Evolutionary conservation across 345 rosid species (phyloP).

Genomic region (Sonneratia caseolaris): DNA sequence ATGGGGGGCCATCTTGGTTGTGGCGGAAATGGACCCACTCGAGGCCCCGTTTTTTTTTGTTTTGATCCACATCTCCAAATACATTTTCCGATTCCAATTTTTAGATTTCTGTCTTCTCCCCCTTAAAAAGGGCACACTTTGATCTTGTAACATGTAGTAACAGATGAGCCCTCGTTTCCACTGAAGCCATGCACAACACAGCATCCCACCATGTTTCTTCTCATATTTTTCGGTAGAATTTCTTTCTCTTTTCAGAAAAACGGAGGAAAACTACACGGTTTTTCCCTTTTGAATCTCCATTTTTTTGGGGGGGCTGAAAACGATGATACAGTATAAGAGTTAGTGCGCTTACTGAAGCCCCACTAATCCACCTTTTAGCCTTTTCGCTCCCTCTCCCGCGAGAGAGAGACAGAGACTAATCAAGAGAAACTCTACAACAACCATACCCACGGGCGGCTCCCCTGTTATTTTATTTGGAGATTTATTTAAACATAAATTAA

Average conservation of each 20-base stretch:
- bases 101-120: not conserved
- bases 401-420: not conserved
- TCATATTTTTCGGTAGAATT: no score
- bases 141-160: not conserved
- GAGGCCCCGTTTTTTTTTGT: not conserved
- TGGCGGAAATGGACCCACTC: constrained; percentile 27
- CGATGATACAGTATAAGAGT: not conserved
- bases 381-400: not conserved
- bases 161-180: not conserved
- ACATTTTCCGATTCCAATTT: not conserved
- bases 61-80: not conserved
- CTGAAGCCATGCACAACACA: no score
- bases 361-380: not conserved
- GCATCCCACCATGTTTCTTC: no score
- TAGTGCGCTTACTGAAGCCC: not conserved
- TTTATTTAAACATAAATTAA: no score
- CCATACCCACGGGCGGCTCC: not conserved
- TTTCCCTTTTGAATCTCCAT: no score
- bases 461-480: no score
- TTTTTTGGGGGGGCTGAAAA: not conserved
- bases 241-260: no score
- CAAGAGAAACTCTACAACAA: not conserved
- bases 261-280: not conserved
- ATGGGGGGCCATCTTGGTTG: constrained; percentile 40
- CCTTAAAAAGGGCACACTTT: not conserved